Conservation (phyloP, 805 yeast genomes). For the Clavispora vitiphila region DNA sequence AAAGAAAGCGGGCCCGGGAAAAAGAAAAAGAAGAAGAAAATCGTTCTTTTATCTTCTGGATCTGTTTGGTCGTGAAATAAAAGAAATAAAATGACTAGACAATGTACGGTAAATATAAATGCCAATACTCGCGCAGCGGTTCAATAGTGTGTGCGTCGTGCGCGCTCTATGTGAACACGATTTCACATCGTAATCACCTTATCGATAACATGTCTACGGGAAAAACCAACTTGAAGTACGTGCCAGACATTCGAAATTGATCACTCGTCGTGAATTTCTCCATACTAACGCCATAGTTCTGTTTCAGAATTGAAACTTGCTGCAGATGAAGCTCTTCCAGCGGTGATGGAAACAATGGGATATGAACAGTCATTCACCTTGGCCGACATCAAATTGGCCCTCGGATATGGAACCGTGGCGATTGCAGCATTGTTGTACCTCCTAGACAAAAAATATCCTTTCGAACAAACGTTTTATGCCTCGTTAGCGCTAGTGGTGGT, state of each 20-base stretch:
- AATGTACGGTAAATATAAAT: not conserved
- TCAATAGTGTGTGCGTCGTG: too few species aligned
- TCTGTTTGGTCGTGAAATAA: conserved; percentile 1
- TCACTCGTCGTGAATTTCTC: not conserved
- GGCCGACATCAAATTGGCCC: conserved; percentile 42
- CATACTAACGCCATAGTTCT: conserved; percentile 28
- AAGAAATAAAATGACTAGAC: not conserved
- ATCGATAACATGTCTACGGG: conserved; percentile 6
- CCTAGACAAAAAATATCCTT: conserved; percentile 45
- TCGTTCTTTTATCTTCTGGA: conserved; percentile 23
- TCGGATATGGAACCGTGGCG: conserved; percentile 45
- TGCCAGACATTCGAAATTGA: not conserved
- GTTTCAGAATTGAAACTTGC: conserved; percentile 43
- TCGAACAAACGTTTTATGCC: conserved; percentile 33
- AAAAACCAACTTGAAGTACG: conserved; percentile 23
- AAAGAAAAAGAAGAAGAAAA: conserved; percentile 43
- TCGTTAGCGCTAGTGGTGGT: conserved; percentile 31
- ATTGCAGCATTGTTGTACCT: conserved; percentile 43
- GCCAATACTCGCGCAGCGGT: too few species aligned
- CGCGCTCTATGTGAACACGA: not conserved
- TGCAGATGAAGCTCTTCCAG: conserved; percentile 45
- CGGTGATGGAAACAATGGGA: conserved; percentile 38
- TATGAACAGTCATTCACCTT: conserved; percentile 44
- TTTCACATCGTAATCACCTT: not conserved
- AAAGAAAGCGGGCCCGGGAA: conserved; percentile 18